Evolutionary conservation across 148 eudicot species (phyloP).

Genomic region (Chenopodium suecicum): DNA sequence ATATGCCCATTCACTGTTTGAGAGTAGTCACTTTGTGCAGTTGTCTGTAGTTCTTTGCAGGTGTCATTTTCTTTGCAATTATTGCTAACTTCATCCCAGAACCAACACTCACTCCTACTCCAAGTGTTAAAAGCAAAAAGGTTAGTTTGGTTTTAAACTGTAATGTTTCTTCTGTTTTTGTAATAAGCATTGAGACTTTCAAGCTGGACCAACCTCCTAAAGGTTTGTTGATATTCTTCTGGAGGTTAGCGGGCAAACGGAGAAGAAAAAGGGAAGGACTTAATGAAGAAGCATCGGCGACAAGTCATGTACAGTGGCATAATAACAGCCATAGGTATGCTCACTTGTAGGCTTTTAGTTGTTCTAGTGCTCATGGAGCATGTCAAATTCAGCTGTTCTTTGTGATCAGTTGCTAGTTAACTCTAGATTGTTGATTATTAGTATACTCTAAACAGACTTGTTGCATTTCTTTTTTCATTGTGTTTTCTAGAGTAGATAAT

Average conservation of each 20-base stretch:
- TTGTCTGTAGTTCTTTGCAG: slow-evolving; percentile 84
- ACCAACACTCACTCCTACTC: slow-evolving; percentile 67
- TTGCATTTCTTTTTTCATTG: not conserved
- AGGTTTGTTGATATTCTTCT: slow-evolving; percentile 34
- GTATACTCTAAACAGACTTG: not conserved
- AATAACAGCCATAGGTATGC: slow-evolving; percentile 86
- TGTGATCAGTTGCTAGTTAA: no score
- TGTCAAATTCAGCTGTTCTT: not conserved
- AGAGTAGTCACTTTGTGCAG: slow-evolving; percentile 21
- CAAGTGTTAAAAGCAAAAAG: slow-evolving; percentile 72
- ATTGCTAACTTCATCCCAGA: slow-evolving; percentile 91
- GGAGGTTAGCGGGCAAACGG: slow-evolving; percentile 46
- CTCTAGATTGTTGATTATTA: not conserved
- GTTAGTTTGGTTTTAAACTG: slow-evolving; percentile 30
- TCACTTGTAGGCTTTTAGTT: not conserved
- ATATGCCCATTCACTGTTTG: not conserved
- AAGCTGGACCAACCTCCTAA: slow-evolving; percentile 20
- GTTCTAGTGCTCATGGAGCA: not conserved
- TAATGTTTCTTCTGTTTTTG: not conserved
- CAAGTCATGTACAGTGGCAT: slow-evolving; percentile 97
- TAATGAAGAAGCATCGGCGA: slow-evolving; percentile 88
- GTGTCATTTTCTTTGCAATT: slow-evolving; percentile 92
- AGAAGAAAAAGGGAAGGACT: slow-evolving; percentile 65
- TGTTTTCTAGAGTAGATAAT: not conserved
- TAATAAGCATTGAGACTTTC: slow-evolving; percentile 4